These are phyloP conservation scores for Chimonanthus praecox DNA, from an alignment of 164 flowering plant genomes.

Conservation along the genomic window DNA sequence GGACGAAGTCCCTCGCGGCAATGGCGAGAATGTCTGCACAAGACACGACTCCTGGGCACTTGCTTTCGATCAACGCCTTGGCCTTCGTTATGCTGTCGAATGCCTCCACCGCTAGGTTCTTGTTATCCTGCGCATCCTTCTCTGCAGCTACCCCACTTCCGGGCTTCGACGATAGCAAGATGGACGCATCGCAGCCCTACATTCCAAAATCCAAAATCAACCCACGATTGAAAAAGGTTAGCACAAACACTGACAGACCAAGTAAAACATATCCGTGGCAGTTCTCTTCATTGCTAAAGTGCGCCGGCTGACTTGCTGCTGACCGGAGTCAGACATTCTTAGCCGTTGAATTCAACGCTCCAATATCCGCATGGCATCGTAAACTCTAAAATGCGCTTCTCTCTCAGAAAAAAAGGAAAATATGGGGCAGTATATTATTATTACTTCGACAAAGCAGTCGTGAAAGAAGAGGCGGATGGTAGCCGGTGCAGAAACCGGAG, in stretches of 20 bases:
- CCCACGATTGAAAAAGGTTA: neutral
- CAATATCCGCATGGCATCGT: neutral
- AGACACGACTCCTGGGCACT: slow-evolving; percentile 86
- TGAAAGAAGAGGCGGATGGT: slow-evolving; percentile 98
- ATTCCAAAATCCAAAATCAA: neutral
- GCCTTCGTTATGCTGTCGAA: slow-evolving; percentile 57
- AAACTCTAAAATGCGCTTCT: neutral
- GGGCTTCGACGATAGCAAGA: slow-evolving; percentile 47
- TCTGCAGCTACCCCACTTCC: slow-evolving; percentile 55
- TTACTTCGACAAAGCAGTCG: slow-evolving; percentile 91
- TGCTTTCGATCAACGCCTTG: slow-evolving; percentile 67
- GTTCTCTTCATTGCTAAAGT: slow-evolving; percentile 3
- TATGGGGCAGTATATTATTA: neutral
- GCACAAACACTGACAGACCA: neutral
- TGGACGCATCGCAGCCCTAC: slow-evolving; percentile 91
- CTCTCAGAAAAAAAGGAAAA: neutral
- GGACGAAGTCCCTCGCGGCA: slow-evolving; percentile 80
- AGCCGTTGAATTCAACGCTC: neutral
- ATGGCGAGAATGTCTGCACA: slow-evolving; percentile 94
- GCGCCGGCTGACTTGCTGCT: slow-evolving; percentile 2
- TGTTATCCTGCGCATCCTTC: slow-evolving; percentile 70
- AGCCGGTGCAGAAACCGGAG: slow-evolving; percentile 71
- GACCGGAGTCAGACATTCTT: neutral
- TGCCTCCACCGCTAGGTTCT: slow-evolving; percentile 47
- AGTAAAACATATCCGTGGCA: neutral